Evolutionary conservation across 2,329 filamentous ascomycete species (phyloP), one percentile per base, ranked within the genome.

Genomic region (Polytolypa hystricis): DNA sequence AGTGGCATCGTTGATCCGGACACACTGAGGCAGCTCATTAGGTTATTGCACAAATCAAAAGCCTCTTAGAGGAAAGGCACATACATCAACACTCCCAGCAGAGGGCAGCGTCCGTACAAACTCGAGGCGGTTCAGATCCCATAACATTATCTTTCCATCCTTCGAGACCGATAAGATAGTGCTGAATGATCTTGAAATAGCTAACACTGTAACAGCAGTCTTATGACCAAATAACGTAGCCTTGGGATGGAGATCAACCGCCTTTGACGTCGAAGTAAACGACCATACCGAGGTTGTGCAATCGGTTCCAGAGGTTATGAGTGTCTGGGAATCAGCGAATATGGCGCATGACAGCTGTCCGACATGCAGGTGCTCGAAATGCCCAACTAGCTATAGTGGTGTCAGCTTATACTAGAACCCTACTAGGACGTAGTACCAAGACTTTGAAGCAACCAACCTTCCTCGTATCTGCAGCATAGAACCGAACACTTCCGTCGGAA

Each of bases 311-410:
- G 86, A 84, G 0, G 91, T 96, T 44, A 98, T 79, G 14, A 98
- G 70, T 0, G 85, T 94, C 50, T 82, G 84, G 11, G 85, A 89
- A 55, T 95, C 89, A 1, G 84, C 84, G 54, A 96, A 91, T 9
- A 81, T 69, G 1, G 84, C 79, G 38, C 78, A 79, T 0, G 86
- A 89, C 18, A 98, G 73, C 54, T 94, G 86, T 4, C 87, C 86
- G 39, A 89, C 80, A 55, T 98, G 91, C 2, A 95, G 69, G 53
- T 96, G 93, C 58, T 98, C 91, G 53, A 89, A 94, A 12, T 95
- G 71, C 0, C 89, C 89, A 23, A 93, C 76, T 15, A 82, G 69
- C 66, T 67, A 42, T 35, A 21, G 4, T 7, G 21, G 42, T 23
- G 36, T 30, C 19, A 29, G 35, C 18, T 17, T 15, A 8, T 18